Evolutionary conservation across 1,284 basidiomycete species (phyloP).

Genomic region (Pascua sp.): DNA sequence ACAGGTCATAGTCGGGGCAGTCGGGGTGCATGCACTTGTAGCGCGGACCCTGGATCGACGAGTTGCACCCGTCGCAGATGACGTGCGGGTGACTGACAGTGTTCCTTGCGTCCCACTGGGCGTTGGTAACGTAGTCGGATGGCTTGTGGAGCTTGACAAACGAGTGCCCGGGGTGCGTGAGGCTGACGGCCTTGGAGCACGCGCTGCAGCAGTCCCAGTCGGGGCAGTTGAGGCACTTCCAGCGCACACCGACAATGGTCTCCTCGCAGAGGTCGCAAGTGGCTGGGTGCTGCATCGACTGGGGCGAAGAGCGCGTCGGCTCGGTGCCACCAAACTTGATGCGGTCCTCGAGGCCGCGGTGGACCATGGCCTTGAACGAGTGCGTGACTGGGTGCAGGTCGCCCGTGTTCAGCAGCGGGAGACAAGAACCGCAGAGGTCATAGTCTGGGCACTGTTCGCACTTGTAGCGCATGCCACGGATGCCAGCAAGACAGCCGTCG

Average conservation of each 20-base stretch:
- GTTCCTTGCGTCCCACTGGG: conserved; percentile 52
- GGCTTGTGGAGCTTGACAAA: conserved; percentile 65
- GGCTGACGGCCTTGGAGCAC: conserved; percentile 64
- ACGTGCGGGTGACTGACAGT: conserved; percentile 34
- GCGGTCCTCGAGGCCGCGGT: conserved; percentile 40
- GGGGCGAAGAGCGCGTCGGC: conserved; percentile 16
- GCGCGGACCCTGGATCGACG: conserved; percentile 34
- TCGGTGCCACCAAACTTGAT: conserved; percentile 30
- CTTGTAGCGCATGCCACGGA: conserved; percentile 46
- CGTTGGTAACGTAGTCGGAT: conserved; percentile 50
- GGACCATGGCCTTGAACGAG: conserved; percentile 45
- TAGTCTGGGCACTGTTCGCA: conserved; percentile 46
- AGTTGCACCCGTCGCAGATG: conserved; percentile 45
- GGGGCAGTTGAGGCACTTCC: conserved; percentile 49
- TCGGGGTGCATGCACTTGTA: conserved; percentile 69
- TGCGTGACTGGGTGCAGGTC: conserved; percentile 39
- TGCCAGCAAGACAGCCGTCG: conserved; percentile 42
- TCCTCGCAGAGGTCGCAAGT: conserved; percentile 42
- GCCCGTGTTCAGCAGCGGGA: conserved; percentile 38
- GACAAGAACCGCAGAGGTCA: conserved; percentile 44
- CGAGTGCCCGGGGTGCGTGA: conserved; percentile 70
- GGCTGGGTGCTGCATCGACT: conserved; percentile 31
- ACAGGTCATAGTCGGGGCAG: conserved; percentile 81
- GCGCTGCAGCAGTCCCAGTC: conserved; percentile 59
- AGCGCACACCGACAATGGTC: conserved; percentile 42